phyloP scores from a whole-genome alignment of 2,329 filamentous ascomycete genomes.

The Pezicula carpinea region DNA sequence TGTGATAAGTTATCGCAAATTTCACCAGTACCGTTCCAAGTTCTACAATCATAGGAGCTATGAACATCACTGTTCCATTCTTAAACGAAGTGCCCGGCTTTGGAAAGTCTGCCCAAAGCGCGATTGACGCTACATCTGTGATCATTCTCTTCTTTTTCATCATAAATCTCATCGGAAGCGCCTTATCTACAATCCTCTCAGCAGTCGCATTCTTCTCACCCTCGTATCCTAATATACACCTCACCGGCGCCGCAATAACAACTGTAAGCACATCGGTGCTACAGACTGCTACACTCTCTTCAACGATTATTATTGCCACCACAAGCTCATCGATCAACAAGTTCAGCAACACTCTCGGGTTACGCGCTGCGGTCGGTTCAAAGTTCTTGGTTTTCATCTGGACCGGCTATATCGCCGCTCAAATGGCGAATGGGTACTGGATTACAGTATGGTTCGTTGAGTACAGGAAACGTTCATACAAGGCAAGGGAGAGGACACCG shows the following conservation, averaged over 20 bases:
- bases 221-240: slow-evolving; percentile 1
- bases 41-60: slow-evolving; percentile 1
- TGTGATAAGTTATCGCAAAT: slow-evolving; percentile 1
- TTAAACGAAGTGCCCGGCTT: slow-evolving; percentile 4
- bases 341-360: slow-evolving; percentile 3
- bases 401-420: slow-evolving; percentile 5
- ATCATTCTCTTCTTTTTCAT: slow-evolving; percentile 5
- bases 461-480: slow-evolving; percentile 3
- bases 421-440: slow-evolving; percentile 8
- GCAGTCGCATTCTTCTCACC: slow-evolving; percentile 2
- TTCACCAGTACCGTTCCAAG: slow-evolving; percentile 3
- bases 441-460: slow-evolving; percentile 6
- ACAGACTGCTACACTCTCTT: slow-evolving; percentile 3
- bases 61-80: slow-evolving; percentile 5
- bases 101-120: slow-evolving; percentile 2
- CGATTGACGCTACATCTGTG: background rate
- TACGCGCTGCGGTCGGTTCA: slow-evolving; percentile 2
- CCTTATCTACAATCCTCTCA: slow-evolving; percentile 3
- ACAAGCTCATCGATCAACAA: slow-evolving; percentile 2
- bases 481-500: slow-evolving; percentile 5
- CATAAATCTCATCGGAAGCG: slow-evolving; percentile 6
- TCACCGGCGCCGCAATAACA: slow-evolving; percentile 2
- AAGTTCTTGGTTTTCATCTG: slow-evolving; percentile 10
- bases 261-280: slow-evolving; percentile 7
- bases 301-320: slow-evolving; percentile 1